Evolutionary conservation across 2,329 filamentous ascomycete genomes (phyloP), one percentile per base, ranked within the genome.

Genomic region (Rhynchosporium graminicola): DNA sequence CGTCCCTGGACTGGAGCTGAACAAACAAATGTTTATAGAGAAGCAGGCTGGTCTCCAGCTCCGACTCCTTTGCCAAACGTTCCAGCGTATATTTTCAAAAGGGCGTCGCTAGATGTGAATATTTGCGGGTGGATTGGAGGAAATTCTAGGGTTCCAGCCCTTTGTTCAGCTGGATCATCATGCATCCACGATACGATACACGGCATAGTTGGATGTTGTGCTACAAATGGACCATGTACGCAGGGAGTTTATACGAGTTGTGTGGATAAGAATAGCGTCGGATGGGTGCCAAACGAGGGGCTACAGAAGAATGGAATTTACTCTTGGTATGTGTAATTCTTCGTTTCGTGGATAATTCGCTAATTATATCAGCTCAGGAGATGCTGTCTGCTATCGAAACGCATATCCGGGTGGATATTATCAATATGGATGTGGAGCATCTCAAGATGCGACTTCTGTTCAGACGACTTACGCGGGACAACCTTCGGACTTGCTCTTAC

Each of bases 91-190:
- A 47, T 73, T 7, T 71, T 73, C 56, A 70, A 68, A 61, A 68
- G 69, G 58, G 61, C 50, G 31, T 66, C 66, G 7, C 60, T 70
- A 1, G 66, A 67, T 60, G 65, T 69, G 4, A 63, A 65, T 58
- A 60, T 73, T 40, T 73, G 72, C 61, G 72, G 72, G n/a, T 73
- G 72, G 72, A 59, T 70, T 60, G 70, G 67, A 42, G 72, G 71
- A 20, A 64, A 64, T 47, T 55, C 54, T 13, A 63, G 61, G 20
- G 59, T 57, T 4, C 61, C 71, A 20, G 71, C 67, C 26, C 61
- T 62, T 9, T 73, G 72, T 57, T 63, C 59, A 9, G 61, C 56
- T 12, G 72, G 71, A 29, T 73, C 71, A 6, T 69, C 67, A 13
- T 73, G 72, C 68, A 63, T 73, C 56, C 68, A 69, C 54, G 72